These are phyloP conservation scores for Cryptosporidium baileyi DNA, from an alignment of 169 alveolate genomes.

Conservation along the genomic window DNA sequence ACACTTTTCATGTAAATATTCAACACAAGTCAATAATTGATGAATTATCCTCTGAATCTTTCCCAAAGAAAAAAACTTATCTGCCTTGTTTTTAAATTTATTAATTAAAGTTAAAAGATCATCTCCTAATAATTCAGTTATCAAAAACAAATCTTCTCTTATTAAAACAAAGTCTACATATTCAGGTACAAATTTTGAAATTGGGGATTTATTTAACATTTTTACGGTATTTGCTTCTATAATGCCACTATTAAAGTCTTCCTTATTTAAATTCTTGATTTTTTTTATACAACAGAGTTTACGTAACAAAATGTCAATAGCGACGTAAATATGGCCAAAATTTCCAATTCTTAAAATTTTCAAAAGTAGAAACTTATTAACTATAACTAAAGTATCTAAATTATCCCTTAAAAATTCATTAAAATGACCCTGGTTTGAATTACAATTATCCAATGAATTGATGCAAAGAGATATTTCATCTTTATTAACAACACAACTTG, in stretches of 20 bases:
- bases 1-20: constrained; percentile 57
- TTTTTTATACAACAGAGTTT: constrained; percentile 28
- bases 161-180: not conserved
- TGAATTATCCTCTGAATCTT: constrained; percentile 33
- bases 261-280: not conserved
- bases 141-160: not conserved
- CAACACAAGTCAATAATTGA: constrained; percentile 35
- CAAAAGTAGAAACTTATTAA: constrained; percentile 2
- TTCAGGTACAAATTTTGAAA: constrained; percentile 7
- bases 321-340: constrained; percentile 10
- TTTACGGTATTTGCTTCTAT: constrained; percentile 24
- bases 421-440: not conserved
- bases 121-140: constrained; percentile 24
- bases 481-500: not conserved
- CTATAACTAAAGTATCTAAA: not conserved
- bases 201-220: not conserved
- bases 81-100: not conserved
- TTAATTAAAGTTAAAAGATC: not conserved
- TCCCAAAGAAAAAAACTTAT: not conserved
- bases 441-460: not conserved
- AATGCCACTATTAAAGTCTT: not conserved
- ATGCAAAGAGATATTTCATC: not conserved
- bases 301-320: not conserved
- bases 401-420: not conserved
- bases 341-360: not conserved